These are phyloP conservation scores for Rhododendron vialii DNA, from an alignment of 148 eudicot genomes.

Conservation along the genomic window DNA sequence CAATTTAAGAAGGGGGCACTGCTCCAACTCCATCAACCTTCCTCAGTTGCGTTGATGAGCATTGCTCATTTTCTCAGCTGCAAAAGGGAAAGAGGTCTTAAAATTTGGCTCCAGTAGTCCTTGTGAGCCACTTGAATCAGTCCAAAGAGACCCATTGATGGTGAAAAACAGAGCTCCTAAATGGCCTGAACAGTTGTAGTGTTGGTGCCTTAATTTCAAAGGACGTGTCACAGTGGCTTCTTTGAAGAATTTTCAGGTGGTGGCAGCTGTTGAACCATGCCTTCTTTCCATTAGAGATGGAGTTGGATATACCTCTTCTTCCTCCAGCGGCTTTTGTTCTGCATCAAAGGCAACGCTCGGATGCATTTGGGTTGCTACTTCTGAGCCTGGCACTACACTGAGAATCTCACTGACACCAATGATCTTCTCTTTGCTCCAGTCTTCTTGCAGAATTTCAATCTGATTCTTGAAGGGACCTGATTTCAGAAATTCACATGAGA, in stretches of 20 bases:
- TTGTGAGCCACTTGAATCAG: neutral
- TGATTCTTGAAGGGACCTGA: neutral
- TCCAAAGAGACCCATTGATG: conserved; percentile 22
- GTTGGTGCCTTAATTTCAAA: conserved; percentile 57
- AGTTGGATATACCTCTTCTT: neutral
- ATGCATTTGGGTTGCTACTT: too few species aligned
- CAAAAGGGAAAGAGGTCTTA: neutral
- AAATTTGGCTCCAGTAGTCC: neutral
- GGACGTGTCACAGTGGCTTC: conserved; percentile 61
- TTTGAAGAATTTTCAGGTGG: conserved; percentile 54
- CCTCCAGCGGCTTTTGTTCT: too few species aligned
- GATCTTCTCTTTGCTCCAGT: neutral
- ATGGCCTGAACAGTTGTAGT: conserved; percentile 54
- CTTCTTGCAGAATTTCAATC: conserved; percentile 4
- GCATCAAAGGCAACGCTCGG: too few species aligned
- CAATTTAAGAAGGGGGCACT: conserved; percentile 37
- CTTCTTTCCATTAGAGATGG: neutral
- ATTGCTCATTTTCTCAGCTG: neutral
- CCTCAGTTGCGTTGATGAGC: conserved; percentile 10
- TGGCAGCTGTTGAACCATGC: conserved; percentile 28
- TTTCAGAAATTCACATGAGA: neutral
- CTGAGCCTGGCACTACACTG: neutral
- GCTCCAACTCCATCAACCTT: conserved; percentile 32
- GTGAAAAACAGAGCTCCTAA: conserved; percentile 45
- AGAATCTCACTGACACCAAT: too few species aligned